Percentiles rank a stretch among this genome's conserved stretches.
These are phyloP conservation scores for Phytophthora idaei DNA, from an alignment of 352 stramenopile species.

Conservation along the genomic window DNA sequence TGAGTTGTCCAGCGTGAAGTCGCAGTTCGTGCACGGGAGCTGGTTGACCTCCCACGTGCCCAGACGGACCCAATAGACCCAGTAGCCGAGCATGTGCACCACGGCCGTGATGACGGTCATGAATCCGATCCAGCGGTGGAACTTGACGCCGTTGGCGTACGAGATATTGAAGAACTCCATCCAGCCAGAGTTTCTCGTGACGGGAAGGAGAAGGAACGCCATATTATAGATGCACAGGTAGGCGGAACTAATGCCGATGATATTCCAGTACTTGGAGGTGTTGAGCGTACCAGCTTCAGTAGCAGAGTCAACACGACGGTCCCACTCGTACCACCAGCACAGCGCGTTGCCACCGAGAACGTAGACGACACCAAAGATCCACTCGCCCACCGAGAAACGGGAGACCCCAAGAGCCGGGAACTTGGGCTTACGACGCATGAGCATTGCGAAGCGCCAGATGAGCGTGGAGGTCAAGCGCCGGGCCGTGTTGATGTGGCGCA, in stretches of 20 bases:
- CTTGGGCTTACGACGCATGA: constrained; percentile 57
- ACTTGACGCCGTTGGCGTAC: constrained; percentile 62
- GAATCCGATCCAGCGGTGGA: constrained; percentile 68
- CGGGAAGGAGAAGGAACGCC: constrained; percentile 64
- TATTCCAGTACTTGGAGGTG: constrained; percentile 62
- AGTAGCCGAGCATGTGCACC: constrained; percentile 58
- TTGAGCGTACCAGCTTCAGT: constrained; percentile 38
- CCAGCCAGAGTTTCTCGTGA: constrained; percentile 65
- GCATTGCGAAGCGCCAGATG: constrained; percentile 48
- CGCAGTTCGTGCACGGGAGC: constrained; percentile 56
- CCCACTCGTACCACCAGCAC: constrained; percentile 67
- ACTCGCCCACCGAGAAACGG: constrained; percentile 56
- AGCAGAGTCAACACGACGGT: constrained; percentile 43
- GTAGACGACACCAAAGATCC: constrained; percentile 58
- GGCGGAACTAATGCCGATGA: constrained; percentile 53
- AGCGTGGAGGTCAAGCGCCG: constrained; percentile 40
- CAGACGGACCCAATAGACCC: constrained; percentile 49
- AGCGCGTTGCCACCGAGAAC: constrained; percentile 66
- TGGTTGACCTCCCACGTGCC: constrained; percentile 51
- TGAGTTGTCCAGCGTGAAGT: constrained; percentile 47
- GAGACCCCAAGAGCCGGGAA: constrained; percentile 51
- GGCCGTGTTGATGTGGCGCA: constrained; percentile 50
- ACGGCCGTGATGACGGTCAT: constrained; percentile 56
- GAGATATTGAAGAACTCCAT: constrained; percentile 76
- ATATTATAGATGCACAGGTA: constrained; percentile 80